Percentiles rank a stretch among this genome's conserved stretches.
Conservation (phyloP, 768 basidiomycete species). For the Megacollybia marginata region DNA sequence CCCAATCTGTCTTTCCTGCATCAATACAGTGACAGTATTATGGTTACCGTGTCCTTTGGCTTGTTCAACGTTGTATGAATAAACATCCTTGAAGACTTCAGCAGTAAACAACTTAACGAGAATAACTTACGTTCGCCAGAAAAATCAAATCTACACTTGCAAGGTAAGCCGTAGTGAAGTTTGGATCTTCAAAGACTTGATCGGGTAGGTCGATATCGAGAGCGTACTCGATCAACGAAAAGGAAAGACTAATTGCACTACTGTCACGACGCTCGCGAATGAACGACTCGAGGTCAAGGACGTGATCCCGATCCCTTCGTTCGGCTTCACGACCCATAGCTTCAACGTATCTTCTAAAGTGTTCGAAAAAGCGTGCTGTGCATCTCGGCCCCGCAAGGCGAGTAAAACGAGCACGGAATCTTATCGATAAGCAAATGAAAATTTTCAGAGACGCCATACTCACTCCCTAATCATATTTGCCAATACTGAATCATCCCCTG, state of each 20-base stretch:
- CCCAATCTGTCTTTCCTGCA: slow-evolving; percentile 43
- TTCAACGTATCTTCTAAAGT: slow-evolving; percentile 49
- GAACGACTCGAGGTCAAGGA: slow-evolving; percentile 46
- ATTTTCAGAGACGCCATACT: slow-evolving; percentile 9
- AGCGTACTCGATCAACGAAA: slow-evolving; percentile 53
- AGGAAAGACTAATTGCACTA: slow-evolving; percentile 60
- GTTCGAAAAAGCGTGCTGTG: slow-evolving; percentile 40
- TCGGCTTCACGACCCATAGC: slow-evolving; percentile 55
- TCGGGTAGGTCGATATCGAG: slow-evolving; percentile 59
- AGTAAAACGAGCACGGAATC: slow-evolving; percentile 46
- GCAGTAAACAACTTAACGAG: background rate
- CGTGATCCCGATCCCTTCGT: slow-evolving; percentile 46
- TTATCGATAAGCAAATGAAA: slow-evolving; percentile 14
- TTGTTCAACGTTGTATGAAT: slow-evolving; percentile 71
- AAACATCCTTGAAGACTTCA: slow-evolving; percentile 42
- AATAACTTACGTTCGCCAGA: slow-evolving; percentile 56
- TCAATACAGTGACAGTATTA: slow-evolving; percentile 64
- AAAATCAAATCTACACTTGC: slow-evolving; percentile 60
- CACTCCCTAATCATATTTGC: slow-evolving; percentile 58
- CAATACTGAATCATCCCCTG: slow-evolving; percentile 50
- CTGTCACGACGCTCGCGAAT: slow-evolving; percentile 57
- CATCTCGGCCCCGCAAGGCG: slow-evolving; percentile 38
- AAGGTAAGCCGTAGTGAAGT: slow-evolving; percentile 45
- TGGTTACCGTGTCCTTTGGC: slow-evolving; percentile 56
- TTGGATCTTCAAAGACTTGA: slow-evolving; percentile 48